Conservation (phyloP, 805 yeast species). For the Ogataea siamensis region DNA sequence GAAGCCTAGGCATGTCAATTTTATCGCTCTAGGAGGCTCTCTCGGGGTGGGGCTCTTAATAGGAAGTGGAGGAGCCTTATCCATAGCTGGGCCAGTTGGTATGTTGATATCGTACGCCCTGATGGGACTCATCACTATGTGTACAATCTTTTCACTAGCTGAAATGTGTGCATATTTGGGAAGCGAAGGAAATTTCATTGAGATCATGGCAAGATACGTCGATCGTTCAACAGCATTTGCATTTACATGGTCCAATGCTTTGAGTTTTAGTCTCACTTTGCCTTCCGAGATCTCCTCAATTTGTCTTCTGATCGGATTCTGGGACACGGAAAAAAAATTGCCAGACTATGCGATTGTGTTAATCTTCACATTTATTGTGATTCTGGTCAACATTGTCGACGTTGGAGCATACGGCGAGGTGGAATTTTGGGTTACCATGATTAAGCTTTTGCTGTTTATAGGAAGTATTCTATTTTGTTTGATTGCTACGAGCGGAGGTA, state of each 20-base stretch:
- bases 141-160: constrained; percentile 70
- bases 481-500: constrained; percentile 12
- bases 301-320: constrained; percentile 61
- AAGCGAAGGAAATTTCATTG: constrained; percentile 64
- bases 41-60: constrained; percentile 78
- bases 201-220: constrained; percentile 62
- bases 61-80: constrained; percentile 55
- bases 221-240: constrained; percentile 74
- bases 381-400: constrained; percentile 58
- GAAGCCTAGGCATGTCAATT: constrained; percentile 65
- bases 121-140: constrained; percentile 63
- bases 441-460: constrained; percentile 64
- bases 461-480: constrained; percentile 53
- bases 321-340: constrained; percentile 49
- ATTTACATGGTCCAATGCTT: constrained; percentile 54
- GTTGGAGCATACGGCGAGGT: constrained; percentile 71
- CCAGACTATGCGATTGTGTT: constrained; percentile 73
- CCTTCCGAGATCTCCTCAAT: constrained; percentile 72
- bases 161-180: constrained; percentile 83
- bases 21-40: constrained; percentile 79
- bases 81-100: constrained; percentile 66
- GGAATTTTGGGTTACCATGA: constrained; percentile 70
- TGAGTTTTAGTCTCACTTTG: constrained; percentile 74
- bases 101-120: constrained; percentile 62
- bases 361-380: constrained; percentile 59